phyloP scores from a whole-genome alignment of 2,329 filamentous ascomycete genomes.

The Colletotrichum nymphaeae region DNA sequence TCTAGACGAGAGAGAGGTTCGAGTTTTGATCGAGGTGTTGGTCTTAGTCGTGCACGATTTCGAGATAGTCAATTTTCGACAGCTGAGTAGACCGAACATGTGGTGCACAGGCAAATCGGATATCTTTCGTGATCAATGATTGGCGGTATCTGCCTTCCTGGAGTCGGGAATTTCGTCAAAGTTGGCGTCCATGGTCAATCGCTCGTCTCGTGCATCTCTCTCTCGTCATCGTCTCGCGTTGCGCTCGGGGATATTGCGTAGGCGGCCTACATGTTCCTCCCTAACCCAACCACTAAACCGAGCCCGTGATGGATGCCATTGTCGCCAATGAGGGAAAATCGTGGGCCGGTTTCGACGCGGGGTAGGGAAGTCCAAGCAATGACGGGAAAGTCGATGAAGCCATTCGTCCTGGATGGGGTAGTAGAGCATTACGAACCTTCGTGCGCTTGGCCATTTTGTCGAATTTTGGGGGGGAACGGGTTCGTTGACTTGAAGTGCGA shows the following conservation, averaged over 20 bases:
- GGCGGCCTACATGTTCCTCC: background rate
- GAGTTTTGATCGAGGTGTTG: too few relatives aligned
- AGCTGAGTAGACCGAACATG: too few relatives aligned
- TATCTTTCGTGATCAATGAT: background rate
- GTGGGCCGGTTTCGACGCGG: conserved; percentile 6
- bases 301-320: conserved; percentile 6
- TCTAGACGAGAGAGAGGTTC: conserved; percentile 10
- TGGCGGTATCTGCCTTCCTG: too few relatives aligned
- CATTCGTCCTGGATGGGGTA: conserved; percentile 1
- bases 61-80: too few relatives aligned
- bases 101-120: too few relatives aligned
- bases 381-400: conserved; percentile 23
- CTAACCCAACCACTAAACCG: background rate
- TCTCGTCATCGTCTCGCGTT: conserved; percentile 19
- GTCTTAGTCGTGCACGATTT: too few relatives aligned
- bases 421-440: conserved; percentile 51
- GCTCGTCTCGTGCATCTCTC: conserved; percentile 1
- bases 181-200: background rate
- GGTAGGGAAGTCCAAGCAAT: conserved; percentile 13
- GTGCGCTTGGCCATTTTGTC: conserved; percentile 94
- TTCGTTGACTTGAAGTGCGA: conserved; percentile 37
- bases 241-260: background rate
- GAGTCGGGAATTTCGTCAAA: background rate
- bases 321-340: conserved; percentile 13
- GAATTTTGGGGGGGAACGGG: conserved; percentile 44